phyloP scores from a whole-genome alignment of 192 early-diverging fungal species.

The Coemansia sp. region DNA sequence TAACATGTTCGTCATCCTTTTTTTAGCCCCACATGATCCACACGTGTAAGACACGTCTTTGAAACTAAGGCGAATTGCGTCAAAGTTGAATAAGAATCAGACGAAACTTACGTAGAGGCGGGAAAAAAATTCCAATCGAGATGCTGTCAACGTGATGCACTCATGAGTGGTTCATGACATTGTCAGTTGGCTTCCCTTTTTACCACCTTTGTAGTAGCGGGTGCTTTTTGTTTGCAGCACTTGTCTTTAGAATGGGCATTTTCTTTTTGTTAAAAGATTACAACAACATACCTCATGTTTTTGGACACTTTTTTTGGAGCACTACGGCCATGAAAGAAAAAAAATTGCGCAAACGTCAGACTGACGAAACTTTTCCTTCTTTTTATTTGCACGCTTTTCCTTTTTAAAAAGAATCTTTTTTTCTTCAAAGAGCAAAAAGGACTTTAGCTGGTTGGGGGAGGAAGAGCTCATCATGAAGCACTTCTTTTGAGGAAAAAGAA shows the following conservation, averaged over 20 bases:
- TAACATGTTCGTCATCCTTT: background rate
- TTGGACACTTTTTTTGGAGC: background rate
- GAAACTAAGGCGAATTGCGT: background rate
- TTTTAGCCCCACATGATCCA: background rate
- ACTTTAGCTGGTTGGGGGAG: no score
- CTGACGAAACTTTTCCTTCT: no score
- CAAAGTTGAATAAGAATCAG: background rate
- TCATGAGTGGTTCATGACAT: background rate
- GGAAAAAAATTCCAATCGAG: background rate
- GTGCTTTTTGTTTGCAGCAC: background rate
- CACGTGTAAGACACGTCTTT: background rate
- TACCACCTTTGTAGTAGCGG: background rate
- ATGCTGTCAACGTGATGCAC: background rate
- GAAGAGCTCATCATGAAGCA: background rate
- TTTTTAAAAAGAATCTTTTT: no score
- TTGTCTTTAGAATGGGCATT: background rate
- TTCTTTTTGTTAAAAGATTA: background rate
- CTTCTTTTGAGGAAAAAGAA: background rate
- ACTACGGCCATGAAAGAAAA: background rate
- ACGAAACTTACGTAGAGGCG: background rate
- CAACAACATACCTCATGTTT: background rate
- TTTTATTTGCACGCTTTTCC: background rate
- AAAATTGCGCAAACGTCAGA: background rate
- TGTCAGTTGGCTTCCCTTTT: background rate
- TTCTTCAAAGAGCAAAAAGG: no score